Base-by-base conservation (phyloP, 768 basidiomycete species). In the Boletales sp. region DNA sequence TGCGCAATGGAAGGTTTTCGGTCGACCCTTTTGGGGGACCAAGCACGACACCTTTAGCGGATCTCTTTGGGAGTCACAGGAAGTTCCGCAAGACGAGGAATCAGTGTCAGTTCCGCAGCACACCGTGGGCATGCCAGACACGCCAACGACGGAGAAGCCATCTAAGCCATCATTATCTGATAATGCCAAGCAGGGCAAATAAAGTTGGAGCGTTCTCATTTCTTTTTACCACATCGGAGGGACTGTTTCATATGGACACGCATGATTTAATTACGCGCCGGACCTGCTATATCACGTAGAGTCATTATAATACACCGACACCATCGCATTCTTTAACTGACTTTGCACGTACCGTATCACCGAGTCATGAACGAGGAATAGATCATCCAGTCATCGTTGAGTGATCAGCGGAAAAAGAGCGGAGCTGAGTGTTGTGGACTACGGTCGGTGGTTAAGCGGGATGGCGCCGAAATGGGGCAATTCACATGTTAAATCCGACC, bases 1-100 rank as follows among this genome's bases (percentile, higher is more conserved):
- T 58, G 70, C 63, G 5, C 84, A 86, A 47, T 80, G 83, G 63
- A 70, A 66, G 40, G 32, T 74, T 14, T 84, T 85, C 65, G 71
- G 62, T 40, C 67, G 67, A 5, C 74, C 81, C 5, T 84, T 84
- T 64, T 63, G 65, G 31, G 73, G 74, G 34, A 12, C 42, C 32
- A 40, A 45, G 37, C 44, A 55, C 18, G 59, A 62, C 3, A 63
- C 60, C 0, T 43, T 59, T 35, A 44, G 39, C 5, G 66, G 58
- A 51, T 66, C 68, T 42, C 30, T 66, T 46, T 60, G 51, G 44
- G 60, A 66, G 9, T 3, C 58, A 17, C 60, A 58, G n/a, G 67
- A 63, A 17, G 45, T 32, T 27, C 27, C 41, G 10, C 63, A 34
- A 17, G 57, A 62, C 40, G 59, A 68, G 50, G 64, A 59, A 45